phyloP scores from a whole-genome alignment of 2,329 filamentous ascomycete genomes.

The Pestalotiopsis fici region DNA sequence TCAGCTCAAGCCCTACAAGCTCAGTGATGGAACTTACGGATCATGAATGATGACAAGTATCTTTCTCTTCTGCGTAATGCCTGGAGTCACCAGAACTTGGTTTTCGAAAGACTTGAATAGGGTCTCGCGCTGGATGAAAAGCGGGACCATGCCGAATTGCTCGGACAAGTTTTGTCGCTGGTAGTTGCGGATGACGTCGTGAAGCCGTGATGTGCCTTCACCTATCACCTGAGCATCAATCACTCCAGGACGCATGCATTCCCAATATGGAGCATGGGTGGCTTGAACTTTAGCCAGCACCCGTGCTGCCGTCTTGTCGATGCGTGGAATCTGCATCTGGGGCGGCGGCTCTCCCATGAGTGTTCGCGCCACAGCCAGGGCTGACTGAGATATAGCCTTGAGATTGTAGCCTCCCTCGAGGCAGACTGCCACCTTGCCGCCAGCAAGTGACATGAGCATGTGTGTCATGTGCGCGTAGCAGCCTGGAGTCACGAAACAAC shows the following conservation, averaged over 20 bases:
- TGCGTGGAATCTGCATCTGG: slow-evolving; percentile 54
- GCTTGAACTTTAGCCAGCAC: slow-evolving; percentile 61
- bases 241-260: slow-evolving; percentile 76
- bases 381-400: slow-evolving; percentile 87
- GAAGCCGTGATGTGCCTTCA: slow-evolving; percentile 63
- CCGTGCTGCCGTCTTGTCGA: slow-evolving; percentile 58
- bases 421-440: slow-evolving; percentile 88
- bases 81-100: slow-evolving; percentile 79
- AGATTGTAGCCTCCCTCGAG: slow-evolving; percentile 97
- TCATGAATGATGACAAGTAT: slow-evolving; percentile 90
- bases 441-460: slow-evolving; percentile 94
- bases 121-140: slow-evolving; percentile 75
- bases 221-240: slow-evolving; percentile 54
- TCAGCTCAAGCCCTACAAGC: slow-evolving; percentile 12
- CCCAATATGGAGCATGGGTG: slow-evolving; percentile 75
- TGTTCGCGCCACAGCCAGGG: slow-evolving; percentile 85
- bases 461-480: slow-evolving; percentile 99
- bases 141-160: slow-evolving; percentile 74
- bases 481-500: slow-evolving; percentile 85
- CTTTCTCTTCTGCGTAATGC: slow-evolving; percentile 65
- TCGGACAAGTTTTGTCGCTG: slow-evolving; percentile 73
- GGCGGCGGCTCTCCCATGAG: slow-evolving; percentile 93
- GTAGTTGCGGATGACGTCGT: slow-evolving; percentile 77
- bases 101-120: slow-evolving; percentile 80
- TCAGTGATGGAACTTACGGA: slow-evolving; percentile 57